Base-by-base conservation (phyloP, 805 yeast species). In the Lipomyces yamanashiensis region DNA sequence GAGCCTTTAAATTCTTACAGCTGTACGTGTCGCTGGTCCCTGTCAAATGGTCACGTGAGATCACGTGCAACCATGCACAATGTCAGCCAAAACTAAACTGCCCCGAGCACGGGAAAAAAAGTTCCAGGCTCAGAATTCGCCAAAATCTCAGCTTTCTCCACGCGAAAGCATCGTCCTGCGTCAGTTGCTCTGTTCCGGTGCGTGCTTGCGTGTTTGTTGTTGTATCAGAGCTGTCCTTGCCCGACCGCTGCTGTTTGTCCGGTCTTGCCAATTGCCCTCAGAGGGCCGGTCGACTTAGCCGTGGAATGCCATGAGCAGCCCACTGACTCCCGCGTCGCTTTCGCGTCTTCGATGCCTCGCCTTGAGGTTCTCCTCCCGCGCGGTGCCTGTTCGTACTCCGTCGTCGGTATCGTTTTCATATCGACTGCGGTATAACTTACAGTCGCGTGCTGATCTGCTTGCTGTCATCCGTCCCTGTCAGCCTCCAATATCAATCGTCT, bases 251-350 rank as follows among this genome's bases (percentile, higher is more conserved):
- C 21, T 12, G 47, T 10, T 43, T 39, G 43, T 39, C 43, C 43
- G 43, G 43, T 39, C 21, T 43, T 12, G 53, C 17, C 37, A 33
- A 33, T 49, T 49, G 53, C 17, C 53, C 37, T 37, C 21, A 19
- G 36, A 47, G 51, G 37, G 37, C 40, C 17, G 15, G 54, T 17
- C 54, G 8, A 15, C 41, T 9, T 33, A 17, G 54, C 33, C n/a
- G 17, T 51, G 40, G 43, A 9, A 33, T 49, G 44, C 41, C 43
- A 53, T 53, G 57, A 15, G 57, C 57, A 6, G 48, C 23, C 39
- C 37, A 48, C 48, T 53, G 49, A 41, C 48, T 13, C 44, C 48
- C 57, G 57, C 57, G 57, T 40, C 57, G 47, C 48, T 41, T 13
- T 23, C 40, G 39, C 57, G 54, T 21, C 48, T 53, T 40, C 34